Evolutionary conservation across 768 basidiomycete species (phyloP), one percentile per base, ranked within the genome.

Genomic region (Boletellus ananas): DNA sequence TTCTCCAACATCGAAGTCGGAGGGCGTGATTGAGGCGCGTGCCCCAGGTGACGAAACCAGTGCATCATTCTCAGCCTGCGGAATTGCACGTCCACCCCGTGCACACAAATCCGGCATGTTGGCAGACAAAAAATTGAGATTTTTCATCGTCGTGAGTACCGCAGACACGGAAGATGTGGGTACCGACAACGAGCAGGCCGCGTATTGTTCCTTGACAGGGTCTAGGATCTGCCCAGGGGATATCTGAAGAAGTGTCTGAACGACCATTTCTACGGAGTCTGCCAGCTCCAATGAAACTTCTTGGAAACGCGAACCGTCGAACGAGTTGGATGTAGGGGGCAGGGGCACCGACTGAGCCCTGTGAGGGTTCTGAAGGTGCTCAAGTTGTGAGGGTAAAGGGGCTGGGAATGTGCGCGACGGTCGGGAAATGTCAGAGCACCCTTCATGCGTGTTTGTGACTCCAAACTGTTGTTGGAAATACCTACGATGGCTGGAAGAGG

Each of bases 1-100:
- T 66, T 97, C 94, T 20, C 90, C 94, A 34, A 96, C 81, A 69
- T 97, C 94, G 62, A 95, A 96, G 63, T 93, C 88, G 45, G 81
- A 79, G 45, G 49, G 45, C 21, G 47, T 38, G 41, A 54, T 43
- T 49, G 47, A 41, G 31, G 52, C 45, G 52, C 60, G 49, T 55
- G 60, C 52, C 36, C 35, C 45, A 34, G 47, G 54, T 50, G 51
- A 50, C 52, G 59, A 49, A 56, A 56, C 57, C 43, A 37, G 51
- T 53, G 55, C 55, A 45, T 46, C 54, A 43, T 36, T 46, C 49
- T 44, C 58, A n/a, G 45, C 49, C 48, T 50, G 59, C 50, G 54
- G 55, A 54, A 43, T 38, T 27, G 46, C 39, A 37, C 41, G 45
- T 38, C 54, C 58, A 18, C 51, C 43, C 39, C 54, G 58, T 35